Evolutionary conservation across 805 yeast species (phyloP), one percentile per base, ranked within the genome.

Genomic region (Ogataea degrootiae): DNA sequence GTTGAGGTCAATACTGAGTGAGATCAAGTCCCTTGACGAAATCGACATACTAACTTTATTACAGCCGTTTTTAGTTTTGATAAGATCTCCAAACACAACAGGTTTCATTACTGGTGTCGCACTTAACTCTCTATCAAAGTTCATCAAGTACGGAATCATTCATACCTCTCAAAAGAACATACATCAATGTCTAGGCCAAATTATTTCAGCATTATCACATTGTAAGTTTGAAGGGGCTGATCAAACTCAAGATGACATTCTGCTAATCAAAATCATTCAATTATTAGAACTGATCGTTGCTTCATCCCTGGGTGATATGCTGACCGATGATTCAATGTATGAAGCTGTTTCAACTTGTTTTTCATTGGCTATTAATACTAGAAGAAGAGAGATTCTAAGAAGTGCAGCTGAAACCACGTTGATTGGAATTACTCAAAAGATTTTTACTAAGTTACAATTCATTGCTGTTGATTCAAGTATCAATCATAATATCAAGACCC

Each of bases 211-310:
- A 0, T 74, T 94, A 52, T 87, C 98, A 0, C 96, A 89, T 62
- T 94, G 98, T 67, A 79, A 96, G 41, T 94, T 94, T 63, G 97
- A 94, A 70, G 96, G 96, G 2, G 85, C 94, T 0, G 97, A 91
- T 61, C 96, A 89, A 63, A 77, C 85, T 34, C 85, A 88, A 39
- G 98, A 94, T 68, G 99, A 94, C 63, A 87, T 95, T 0, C 92
- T 94, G 3, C 70, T 94, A 41, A 74, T 92, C 44, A 87, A 87
- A 60, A 96, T 94, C 19, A 77, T 94, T 52, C 73, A 85, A 39
- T 70, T 92, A 23, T 71, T 92, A 56, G 92, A 89, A 55, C 64
- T 69, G 21, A 74, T 91, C 15, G 74, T 90, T 15, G 72, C 75
- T 19, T 80, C 91, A n/a, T 75, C 76, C 1, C 70, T 83, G 40